Conservation (phyloP, 2,329 filamentous ascomycete genomes). For the Ceratocystis colombiana region DNA sequence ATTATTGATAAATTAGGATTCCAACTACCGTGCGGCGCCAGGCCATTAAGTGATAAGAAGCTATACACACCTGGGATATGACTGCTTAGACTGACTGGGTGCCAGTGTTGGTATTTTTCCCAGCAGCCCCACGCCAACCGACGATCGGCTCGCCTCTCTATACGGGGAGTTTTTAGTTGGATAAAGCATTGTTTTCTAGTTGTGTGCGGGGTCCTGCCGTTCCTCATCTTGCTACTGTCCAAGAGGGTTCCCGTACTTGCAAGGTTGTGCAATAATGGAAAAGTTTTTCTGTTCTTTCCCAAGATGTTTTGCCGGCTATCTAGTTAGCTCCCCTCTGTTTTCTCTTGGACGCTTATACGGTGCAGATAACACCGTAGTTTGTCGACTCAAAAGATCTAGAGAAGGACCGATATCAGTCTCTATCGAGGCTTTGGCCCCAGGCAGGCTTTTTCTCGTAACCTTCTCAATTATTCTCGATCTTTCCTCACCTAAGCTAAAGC, state of each 20-base stretch:
- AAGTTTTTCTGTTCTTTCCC: neutral
- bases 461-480: neutral
- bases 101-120: neutral
- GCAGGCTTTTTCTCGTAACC: neutral
- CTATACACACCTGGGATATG: neutral
- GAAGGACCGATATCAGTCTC: conserved; percentile 2
- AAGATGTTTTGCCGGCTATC: neutral
- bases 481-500: neutral
- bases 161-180: neutral
- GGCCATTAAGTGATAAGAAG: neutral
- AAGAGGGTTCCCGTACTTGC: neutral
- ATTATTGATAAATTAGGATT: neutral
- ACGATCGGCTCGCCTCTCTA: neutral
- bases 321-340: neutral
- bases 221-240: neutral
- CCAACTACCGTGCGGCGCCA: neutral
- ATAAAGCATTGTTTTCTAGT: neutral
- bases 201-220: neutral
- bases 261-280: neutral
- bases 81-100: neutral
- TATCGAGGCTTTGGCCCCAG: neutral
- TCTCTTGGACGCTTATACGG: neutral
- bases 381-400: neutral
- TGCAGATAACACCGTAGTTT: neutral
- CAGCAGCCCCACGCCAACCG: neutral